Evolutionary conservation across 2,329 filamentous ascomycete species (phyloP), one percentile per base, ranked within the genome.

Genomic region (Verticillium isaacii): DNA sequence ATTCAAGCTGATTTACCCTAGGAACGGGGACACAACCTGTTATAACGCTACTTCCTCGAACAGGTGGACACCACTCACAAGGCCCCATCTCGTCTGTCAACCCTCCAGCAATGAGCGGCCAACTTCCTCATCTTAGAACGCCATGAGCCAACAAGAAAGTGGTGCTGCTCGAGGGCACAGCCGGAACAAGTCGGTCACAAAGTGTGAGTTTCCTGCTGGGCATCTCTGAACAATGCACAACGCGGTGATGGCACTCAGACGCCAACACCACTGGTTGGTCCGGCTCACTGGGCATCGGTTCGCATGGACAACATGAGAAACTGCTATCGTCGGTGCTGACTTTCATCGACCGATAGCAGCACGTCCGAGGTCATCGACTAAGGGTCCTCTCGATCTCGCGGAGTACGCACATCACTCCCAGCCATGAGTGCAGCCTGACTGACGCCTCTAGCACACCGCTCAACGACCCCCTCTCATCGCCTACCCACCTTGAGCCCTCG

Each of bases 341-440:
- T 17, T 55, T 25, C 29, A 2, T 15, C 14, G n/a, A 4, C 36
- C 7, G 25, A 14, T 67, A 85, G 84, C 83, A 56, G 76, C 83
- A n/a, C 77, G 88, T 55, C 84, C 89, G 9, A 81, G 89, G 58
- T 86, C 89, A 52, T 84, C 89, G 55, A 95, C 92, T 5, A 91
- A 88, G 74, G 92, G 91, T 1, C 92, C 92, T 4, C 79, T 96
- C 23, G 92, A 95, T 69, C 78, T 80, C 64, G 86, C 89, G 65
- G 89, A 94, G 90, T 94, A 82, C 61, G 65, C 58, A 7, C 25
- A 25, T 45, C 29, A 8, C 45, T 71, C 68, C 50, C 60, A 72
- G 62, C 63, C 71, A 41, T 69, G 73, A 61, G 45, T 12, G 68
- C 68, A 23, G 68, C 72, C 61, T 67, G 65, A 12, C 70, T 66